Evolutionary conservation across 179 eudicot species (phyloP), one percentile per base, ranked within the genome.

Genomic region (Beta macrorhiza): DNA sequence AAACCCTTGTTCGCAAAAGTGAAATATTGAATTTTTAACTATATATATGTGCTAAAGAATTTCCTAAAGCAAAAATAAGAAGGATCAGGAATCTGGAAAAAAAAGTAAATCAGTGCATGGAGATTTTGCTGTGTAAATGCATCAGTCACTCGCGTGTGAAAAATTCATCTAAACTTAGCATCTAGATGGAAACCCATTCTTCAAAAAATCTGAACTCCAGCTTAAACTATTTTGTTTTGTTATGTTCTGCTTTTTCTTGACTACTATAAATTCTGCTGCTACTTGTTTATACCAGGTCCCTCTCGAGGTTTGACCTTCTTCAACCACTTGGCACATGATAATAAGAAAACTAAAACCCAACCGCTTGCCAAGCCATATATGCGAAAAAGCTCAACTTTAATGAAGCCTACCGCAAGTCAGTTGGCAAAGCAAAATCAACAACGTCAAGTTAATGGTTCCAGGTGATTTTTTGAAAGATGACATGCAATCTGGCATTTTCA

Each of bases 381-480:
- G 56, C 87, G 91, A 22, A 93, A 93, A 87, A 78, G 82, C 89
- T 93, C 99, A 64, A 95, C 98, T 67, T 87, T 95, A 79, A 93
- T 92, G 97, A 93, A 92, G 82, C 99, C 99, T 57, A 95, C 98
- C 29, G 95, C 92, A 32, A 95, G 99, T 90, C 97, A 92, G 82
- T 82, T 95, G 84, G 98, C 99, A 80, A 95, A 93, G 87, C 95
- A 91, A 87, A 92, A 88, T 86, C 93, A 81, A 75, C 81, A 91
- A 25, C 85, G 63, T 42, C 89, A 87, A 87, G 78, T 79, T 42
- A 74, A 68, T 79, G 75, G 83, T 71, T 75, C 82, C 61, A 93
- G 97, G 98, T 92, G 70, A 83, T 15, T 81, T 37, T 67, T 76
- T 74, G 7, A 64, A 53, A 67, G 25, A 20, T 65, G 55, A 19